Conservation (phyloP, 2,329 filamentous ascomycete genomes). For the Falciphora oryzae region DNA sequence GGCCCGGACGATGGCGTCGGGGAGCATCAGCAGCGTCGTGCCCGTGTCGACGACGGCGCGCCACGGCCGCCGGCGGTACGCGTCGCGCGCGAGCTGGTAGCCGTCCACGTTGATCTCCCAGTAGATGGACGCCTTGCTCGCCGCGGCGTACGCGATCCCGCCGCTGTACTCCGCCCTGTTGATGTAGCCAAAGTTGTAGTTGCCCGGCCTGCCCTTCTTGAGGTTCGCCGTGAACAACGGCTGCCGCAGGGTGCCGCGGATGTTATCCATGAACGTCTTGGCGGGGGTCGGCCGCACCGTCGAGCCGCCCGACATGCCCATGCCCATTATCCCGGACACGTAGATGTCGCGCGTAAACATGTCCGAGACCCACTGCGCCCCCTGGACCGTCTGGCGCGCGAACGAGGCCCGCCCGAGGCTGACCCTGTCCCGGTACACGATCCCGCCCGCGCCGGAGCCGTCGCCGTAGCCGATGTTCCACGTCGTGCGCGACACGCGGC, state of each 20-base stretch:
- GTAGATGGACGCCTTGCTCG: slow-evolving; percentile 45
- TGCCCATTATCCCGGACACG: slow-evolving; percentile 37
- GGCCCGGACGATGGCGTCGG: slow-evolving; percentile 27
- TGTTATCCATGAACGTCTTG: slow-evolving; percentile 35
- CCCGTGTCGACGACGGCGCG: slow-evolving; percentile 35
- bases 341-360: slow-evolving; percentile 31
- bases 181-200: slow-evolving; percentile 52
- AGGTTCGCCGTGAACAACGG: slow-evolving; percentile 29
- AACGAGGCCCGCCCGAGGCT: slow-evolving; percentile 36
- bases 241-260: slow-evolving; percentile 21
- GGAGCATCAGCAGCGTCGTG: slow-evolving; percentile 35
- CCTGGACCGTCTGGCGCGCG: slow-evolving; percentile 36
- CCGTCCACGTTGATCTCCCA: slow-evolving; percentile 51
- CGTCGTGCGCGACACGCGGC: slow-evolving; percentile 23
- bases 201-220: slow-evolving; percentile 21
- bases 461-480: slow-evolving; percentile 39
- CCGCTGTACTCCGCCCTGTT: slow-evolving; percentile 49
- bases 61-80: slow-evolving; percentile 33
- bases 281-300: slow-evolving; percentile 33
- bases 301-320: slow-evolving; percentile 38
- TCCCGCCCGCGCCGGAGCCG: slow-evolving; percentile 32
- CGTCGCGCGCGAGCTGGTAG: slow-evolving; percentile 37
- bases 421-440: slow-evolving; percentile 37
- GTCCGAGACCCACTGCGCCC: slow-evolving; percentile 33
- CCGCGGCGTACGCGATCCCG: slow-evolving; percentile 41